A percentile compares a stretch with the other conserved stretches of the same genome.
Conservation (phyloP, 805 yeast genomes). For the Peterozyma xylosa region DNA sequence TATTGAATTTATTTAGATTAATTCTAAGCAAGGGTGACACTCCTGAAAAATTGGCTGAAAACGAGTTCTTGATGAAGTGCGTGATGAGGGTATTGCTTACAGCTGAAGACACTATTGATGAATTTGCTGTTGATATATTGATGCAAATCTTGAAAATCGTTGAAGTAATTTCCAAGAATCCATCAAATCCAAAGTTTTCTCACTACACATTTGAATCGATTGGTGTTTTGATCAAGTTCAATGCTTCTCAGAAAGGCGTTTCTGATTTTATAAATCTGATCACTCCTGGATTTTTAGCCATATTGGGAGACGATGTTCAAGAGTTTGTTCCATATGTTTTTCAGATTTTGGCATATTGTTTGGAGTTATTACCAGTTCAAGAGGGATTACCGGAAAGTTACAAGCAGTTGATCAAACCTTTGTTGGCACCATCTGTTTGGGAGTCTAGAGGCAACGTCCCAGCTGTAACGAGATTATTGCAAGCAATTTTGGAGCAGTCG, state of each 20-base stretch:
- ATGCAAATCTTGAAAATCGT: conserved; percentile 66
- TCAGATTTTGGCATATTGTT: conserved; percentile 76
- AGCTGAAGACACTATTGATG: conserved; percentile 55
- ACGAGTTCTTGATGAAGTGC: conserved; percentile 87
- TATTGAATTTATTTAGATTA: conserved; percentile 59
- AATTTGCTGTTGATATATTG: conserved; percentile 39
- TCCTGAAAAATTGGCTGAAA: conserved; percentile 91
- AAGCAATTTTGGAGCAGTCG: conserved; percentile 52
- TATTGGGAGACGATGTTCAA: conserved; percentile 78
- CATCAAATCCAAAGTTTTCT: conserved; percentile 90
- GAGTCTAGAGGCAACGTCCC: conserved; percentile 91
- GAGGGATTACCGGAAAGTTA: conserved; percentile 56
- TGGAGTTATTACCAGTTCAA: conserved; percentile 50
- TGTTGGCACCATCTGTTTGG: conserved; percentile 89
- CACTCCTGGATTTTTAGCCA: conserved; percentile 58
- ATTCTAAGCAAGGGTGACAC: conserved; percentile 51
- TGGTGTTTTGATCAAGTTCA: conserved; percentile 61
- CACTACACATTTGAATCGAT: conserved; percentile 89
- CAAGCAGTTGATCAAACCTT: conserved; percentile 65
- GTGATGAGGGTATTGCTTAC: conserved; percentile 75
- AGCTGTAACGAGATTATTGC: conserved; percentile 75
- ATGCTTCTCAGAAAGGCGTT: conserved; percentile 25
- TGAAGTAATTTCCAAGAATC: conserved; percentile 70
- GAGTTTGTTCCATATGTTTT: conserved; percentile 92
- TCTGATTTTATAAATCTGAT: conserved; percentile 39